Percentiles rank a stretch among this genome's conserved stretches.
phyloP scores from a whole-genome alignment of 305 asterid species.

The Stenogyne calaminthoides region DNA sequence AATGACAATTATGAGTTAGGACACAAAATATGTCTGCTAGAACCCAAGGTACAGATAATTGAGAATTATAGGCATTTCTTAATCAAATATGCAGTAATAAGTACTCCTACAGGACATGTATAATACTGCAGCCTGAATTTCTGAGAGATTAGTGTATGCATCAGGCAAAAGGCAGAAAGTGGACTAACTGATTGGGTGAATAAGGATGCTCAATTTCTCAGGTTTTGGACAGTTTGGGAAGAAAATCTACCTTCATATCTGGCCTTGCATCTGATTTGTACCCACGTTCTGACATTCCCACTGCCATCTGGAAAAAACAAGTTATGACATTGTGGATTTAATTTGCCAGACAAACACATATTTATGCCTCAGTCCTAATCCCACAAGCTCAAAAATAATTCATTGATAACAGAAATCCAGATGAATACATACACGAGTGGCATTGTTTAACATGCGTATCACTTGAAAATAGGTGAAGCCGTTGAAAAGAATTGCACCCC shows the following conservation, averaged over 20 bases:
- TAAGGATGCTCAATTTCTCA: slow-evolving; percentile 2
- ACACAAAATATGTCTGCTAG: background rate
- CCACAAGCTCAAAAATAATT: slow-evolving; percentile 28
- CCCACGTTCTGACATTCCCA: slow-evolving; percentile 78
- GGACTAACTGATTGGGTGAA: slow-evolving; percentile 17
- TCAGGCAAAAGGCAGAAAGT: background rate
- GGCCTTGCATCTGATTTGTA: slow-evolving; percentile 75
- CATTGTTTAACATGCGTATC: slow-evolving; percentile 96
- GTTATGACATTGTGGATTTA: slow-evolving; percentile 25
- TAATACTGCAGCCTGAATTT: slow-evolving; percentile 22
- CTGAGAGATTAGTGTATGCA: slow-evolving; percentile 16
- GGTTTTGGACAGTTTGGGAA: slow-evolving; percentile 18
- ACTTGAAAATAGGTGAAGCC: slow-evolving; percentile 96
- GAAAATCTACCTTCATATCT: slow-evolving; percentile 67
- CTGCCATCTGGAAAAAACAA: slow-evolving; percentile 82
- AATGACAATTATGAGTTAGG: background rate
- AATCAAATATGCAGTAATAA: slow-evolving; percentile 22
- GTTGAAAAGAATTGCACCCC: slow-evolving; percentile 98
- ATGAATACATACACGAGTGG: slow-evolving; percentile 79
- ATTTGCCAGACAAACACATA: slow-evolving; percentile 17
- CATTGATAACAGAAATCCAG: slow-evolving; percentile 25
- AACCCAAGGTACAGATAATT: slow-evolving; percentile 3
- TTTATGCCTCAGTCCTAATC: slow-evolving; percentile 23
- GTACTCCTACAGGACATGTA: slow-evolving; percentile 6
- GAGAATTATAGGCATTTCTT: background rate